Evolutionary conservation across 768 basidiomycete genomes (phyloP).

Genomic region (Collybia mongolica): DNA sequence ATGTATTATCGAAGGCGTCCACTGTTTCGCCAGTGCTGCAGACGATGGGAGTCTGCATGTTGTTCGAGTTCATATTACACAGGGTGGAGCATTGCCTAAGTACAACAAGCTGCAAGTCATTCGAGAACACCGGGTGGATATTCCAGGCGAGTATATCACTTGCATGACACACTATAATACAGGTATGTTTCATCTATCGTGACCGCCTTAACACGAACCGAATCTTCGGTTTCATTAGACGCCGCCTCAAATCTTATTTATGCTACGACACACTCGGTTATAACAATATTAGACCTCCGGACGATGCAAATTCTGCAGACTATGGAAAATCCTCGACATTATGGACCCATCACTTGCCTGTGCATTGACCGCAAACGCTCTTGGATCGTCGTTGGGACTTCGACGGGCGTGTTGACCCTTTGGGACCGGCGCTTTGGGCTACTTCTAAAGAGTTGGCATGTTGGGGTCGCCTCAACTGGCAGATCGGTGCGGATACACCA

Average conservation of each 20-base stretch:
- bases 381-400: constrained; percentile 90
- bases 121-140: constrained; percentile 77
- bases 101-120: constrained; percentile 78
- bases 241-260: constrained; percentile 80
- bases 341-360: constrained; percentile 82
- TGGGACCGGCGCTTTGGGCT: constrained; percentile 98
- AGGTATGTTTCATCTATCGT: constrained; percentile 39
- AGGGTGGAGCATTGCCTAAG: constrained; percentile 72
- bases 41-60: constrained; percentile 84
- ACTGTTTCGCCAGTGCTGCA: constrained; percentile 87
- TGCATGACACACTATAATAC: constrained; percentile 81
- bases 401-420: constrained; percentile 78
- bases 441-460: constrained; percentile 84
- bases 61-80: constrained; percentile 75
- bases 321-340: constrained; percentile 83
- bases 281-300: constrained; percentile 79
- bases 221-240: constrained; percentile 33
- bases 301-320: constrained; percentile 76
- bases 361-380: constrained; percentile 82
- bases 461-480: constrained; percentile 53
- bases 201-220: neutral
- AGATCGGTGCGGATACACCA: constrained; percentile 65
- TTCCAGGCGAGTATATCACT: constrained; percentile 77
- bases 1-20: constrained; percentile 81
- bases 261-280: constrained; percentile 77